Conservation (phyloP, 2,329 filamentous ascomycete genomes). For the Nemania abortiva region DNA sequence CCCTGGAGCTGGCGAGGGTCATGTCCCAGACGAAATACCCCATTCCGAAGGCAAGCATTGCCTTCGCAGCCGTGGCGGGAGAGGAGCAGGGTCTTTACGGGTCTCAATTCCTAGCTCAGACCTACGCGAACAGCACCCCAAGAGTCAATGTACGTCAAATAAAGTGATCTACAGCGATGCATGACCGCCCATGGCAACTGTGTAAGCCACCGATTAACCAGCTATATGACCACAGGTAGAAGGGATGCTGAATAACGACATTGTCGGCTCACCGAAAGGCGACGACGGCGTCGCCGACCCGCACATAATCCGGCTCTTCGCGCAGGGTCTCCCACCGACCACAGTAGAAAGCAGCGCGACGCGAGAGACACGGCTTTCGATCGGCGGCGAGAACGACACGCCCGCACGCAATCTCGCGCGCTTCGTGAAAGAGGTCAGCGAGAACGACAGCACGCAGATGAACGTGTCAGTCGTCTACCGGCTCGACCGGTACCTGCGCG, state of each 20-base stretch:
- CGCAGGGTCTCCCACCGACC: constrained; percentile 59
- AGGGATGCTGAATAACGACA: constrained; percentile 69
- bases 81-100: constrained; percentile 70
- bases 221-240: constrained; percentile 57
- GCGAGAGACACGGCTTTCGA: constrained; percentile 56
- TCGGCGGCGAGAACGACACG: constrained; percentile 66
- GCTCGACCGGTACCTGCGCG: constrained; percentile 66
- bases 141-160: constrained; percentile 53
- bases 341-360: constrained; percentile 55
- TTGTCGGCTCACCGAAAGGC: constrained; percentile 64
- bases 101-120: constrained; percentile 63
- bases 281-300: constrained; percentile 60
- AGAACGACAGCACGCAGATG: constrained; percentile 65
- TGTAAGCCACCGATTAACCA: neutral
- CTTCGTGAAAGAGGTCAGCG: constrained; percentile 66
- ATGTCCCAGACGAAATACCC: constrained; percentile 57
- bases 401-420: constrained; percentile 67
- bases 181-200: neutral
- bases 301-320: constrained; percentile 67
- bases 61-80: constrained; percentile 68
- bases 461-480: constrained; percentile 68
- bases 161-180: neutral
- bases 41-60: constrained; percentile 63
- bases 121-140: constrained; percentile 60
- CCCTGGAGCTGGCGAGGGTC: constrained; percentile 67